A percentile compares a stretch with the other conserved stretches of the same genome.
Evolutionary conservation across 2,329 filamentous ascomycete species (phyloP).

Genomic region (Fusarium sp.): DNA sequence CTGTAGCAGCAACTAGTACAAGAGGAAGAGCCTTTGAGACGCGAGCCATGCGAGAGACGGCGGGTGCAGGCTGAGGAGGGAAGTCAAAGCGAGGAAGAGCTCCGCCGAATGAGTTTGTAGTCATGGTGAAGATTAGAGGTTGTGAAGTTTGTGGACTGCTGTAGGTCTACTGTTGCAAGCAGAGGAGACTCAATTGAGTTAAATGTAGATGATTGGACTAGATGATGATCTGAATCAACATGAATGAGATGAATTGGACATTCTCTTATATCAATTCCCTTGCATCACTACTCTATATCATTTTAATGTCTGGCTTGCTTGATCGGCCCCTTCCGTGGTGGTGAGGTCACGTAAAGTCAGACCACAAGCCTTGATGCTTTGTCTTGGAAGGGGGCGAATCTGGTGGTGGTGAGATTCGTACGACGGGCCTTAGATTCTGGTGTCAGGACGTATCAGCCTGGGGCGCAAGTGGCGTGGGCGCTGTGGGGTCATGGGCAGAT

Average conservation of each 20-base stretch:
- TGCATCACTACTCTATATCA: conserved; percentile 6
- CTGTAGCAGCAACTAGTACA: conserved; percentile 24
- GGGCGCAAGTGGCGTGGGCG: conserved; percentile 37
- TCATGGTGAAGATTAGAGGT: conserved; percentile 24
- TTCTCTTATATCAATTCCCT: conserved; percentile 34
- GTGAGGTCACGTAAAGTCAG: conserved; percentile 21
- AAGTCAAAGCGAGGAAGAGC: conserved; percentile 44
- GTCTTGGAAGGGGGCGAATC: conserved; percentile 13
- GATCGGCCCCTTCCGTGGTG: conserved; percentile 3
- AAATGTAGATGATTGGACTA: conserved; percentile 10
- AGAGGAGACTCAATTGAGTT: background rate
- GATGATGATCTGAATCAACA: conserved; percentile 1
- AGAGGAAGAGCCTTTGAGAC: conserved; percentile 32
- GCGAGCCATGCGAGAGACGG: conserved; percentile 38
- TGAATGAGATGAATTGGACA: conserved; percentile 2
- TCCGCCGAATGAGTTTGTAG: conserved; percentile 43
- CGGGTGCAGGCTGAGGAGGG: conserved; percentile 23
- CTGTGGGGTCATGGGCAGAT: conserved; percentile 29
- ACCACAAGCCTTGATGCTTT: conserved; percentile 16
- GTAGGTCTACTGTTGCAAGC: background rate
- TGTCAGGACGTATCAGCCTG: conserved; percentile 7
- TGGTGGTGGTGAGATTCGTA: conserved; percentile 21
- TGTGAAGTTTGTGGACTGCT: background rate
- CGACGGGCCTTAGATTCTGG: conserved; percentile 22
- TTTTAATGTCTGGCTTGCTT: no score